phyloP scores from a whole-genome alignment of 208 protist genomes.

The Perkinsela sp. region DNA sequence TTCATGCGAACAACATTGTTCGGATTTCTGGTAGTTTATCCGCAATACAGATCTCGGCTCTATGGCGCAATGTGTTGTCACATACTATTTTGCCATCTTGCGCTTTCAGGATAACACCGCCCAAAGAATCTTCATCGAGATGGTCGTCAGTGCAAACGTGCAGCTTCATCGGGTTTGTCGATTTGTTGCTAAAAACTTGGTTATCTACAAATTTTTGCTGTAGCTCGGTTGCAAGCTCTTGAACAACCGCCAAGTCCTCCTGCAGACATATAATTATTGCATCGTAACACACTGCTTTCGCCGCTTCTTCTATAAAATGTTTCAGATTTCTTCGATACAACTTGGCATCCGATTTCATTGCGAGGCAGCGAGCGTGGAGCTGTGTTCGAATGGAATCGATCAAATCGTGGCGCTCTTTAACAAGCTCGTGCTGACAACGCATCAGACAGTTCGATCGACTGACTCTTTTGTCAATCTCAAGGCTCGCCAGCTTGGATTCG shows the following conservation, averaged over 20 bases:
- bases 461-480: constrained; percentile 45
- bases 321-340: constrained; percentile 26
- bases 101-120: constrained; percentile 30
- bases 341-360: constrained; percentile 15
- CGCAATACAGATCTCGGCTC: constrained; percentile 39
- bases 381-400: constrained; percentile 37
- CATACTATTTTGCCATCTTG: constrained; percentile 43
- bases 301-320: constrained; percentile 28
- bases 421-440: constrained; percentile 32
- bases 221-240: not conserved
- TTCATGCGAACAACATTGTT: not conserved
- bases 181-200: constrained; percentile 27
- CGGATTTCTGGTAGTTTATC: constrained; percentile 61
- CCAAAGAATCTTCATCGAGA: constrained; percentile 32
- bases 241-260: constrained; percentile 24
- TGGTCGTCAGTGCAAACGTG: constrained; percentile 13
- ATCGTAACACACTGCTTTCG: constrained; percentile 29
- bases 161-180: constrained; percentile 13
- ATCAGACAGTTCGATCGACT: constrained; percentile 48
- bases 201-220: constrained; percentile 9
- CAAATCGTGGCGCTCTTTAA: constrained; percentile 34
- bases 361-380: constrained; percentile 19
- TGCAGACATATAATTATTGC: constrained; percentile 25
- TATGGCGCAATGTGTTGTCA: constrained; percentile 53
- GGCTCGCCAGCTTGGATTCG: constrained; percentile 45